Evolutionary conservation across 495 filamentous ascomycete species (phyloP), one percentile per base, ranked within the genome.

Genomic region (Lentithecium fluviatile): DNA sequence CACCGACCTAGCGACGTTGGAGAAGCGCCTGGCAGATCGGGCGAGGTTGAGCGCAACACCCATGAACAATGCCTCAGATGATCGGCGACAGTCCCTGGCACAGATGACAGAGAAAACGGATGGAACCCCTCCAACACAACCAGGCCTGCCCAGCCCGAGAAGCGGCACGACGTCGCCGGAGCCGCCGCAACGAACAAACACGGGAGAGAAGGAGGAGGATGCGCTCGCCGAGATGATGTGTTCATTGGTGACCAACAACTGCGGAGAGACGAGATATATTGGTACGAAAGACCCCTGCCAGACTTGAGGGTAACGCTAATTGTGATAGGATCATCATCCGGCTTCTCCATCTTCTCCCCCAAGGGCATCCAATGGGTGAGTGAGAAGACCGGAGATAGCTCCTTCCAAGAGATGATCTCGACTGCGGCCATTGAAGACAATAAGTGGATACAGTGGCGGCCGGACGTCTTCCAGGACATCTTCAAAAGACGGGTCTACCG

Each of bases 291-390:
- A 55, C 50, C 15, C 38, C 45, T 1, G 32, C n/a, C 10, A 34
- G 7, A 26, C 17, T 21, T 34, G 21, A 17, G 19, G 3, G 34
- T 2, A 4, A 38, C 20, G 32, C 47, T 58, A 21, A 64, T 11
- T 21, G 20, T 34, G 10, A 12, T 62, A 96, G 91, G 94, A 32
- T 96, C 92, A 1, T 97, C 95, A 0, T 98, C 94, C 2, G 95
- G 94, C 1, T 98, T 97, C 74, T 97, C 94, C 32, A 98, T 98
- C 59, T 95, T 95, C 77, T 97, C 92, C 2, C 94, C 94, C 15
- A 96, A 96, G 71, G 94, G 94, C 52, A 94, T 98, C 48, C 89
- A 96, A 73, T 98, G 94, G 94, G 93, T 98, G 47, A 98, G 96
- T 65, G 88, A 96, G 63, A 97, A 96, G 77, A 97, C 91, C 42